Conservation (phyloP, 257 asterid species). For the Jasminum sambac region DNA sequence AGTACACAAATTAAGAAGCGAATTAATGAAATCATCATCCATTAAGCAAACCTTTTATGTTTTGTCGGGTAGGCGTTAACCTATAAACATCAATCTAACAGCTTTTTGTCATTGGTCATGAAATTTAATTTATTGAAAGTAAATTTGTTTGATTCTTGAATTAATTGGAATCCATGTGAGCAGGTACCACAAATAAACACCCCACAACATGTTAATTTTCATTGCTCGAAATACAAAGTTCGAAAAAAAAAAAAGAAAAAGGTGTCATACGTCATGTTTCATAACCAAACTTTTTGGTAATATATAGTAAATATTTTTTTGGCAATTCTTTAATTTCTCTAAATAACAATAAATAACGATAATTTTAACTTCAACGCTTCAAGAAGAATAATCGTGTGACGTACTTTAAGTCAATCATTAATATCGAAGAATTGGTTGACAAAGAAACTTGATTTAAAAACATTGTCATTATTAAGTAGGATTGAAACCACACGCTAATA, state of each 20-base stretch:
- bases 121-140: constrained; percentile 19
- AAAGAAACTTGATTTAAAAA: background rate
- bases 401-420: too few species aligned
- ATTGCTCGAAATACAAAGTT: background rate
- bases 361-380: too few species aligned
- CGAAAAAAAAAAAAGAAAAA: too few species aligned
- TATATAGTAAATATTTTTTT: too few species aligned
- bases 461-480: background rate
- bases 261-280: too few species aligned
- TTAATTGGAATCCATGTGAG: constrained; percentile 42
- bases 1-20: constrained; percentile 4
- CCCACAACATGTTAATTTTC: background rate
- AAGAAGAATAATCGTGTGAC: too few species aligned
- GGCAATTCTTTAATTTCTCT: too few species aligned
- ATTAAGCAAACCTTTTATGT: constrained; percentile 41
- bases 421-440: background rate
- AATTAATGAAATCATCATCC: constrained; percentile 48
- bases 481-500: background rate
- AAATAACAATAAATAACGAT: too few species aligned
- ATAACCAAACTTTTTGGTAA: too few species aligned
- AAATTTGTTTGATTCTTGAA: constrained; percentile 28
- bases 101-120: constrained; percentile 12
- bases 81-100: constrained; percentile 32
- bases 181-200: constrained; percentile 23
- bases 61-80: constrained; percentile 54